A percentile compares a stretch with the other conserved stretches of the same genome.
Evolutionary conservation across 192 early-diverging fungal species (phyloP).

Genomic region (Piromyces sp.): DNA sequence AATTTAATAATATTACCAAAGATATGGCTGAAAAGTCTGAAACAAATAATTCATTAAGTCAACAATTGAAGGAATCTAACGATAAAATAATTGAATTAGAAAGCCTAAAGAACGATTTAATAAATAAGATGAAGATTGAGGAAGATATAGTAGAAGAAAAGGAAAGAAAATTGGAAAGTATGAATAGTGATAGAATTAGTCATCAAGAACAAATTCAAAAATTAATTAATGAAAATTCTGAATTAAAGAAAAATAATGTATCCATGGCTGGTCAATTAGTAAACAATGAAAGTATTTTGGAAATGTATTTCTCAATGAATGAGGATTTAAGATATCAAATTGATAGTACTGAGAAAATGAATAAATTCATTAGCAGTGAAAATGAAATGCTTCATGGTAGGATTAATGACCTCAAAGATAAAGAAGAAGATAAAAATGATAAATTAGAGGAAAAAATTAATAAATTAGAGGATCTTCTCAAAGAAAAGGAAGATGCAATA

Average conservation of each 20-base stretch:
- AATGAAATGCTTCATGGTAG: neutral
- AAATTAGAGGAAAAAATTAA: neutral
- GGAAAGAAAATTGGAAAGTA: neutral
- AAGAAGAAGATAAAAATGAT: neutral
- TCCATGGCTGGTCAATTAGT: neutral
- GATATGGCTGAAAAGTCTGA: neutral
- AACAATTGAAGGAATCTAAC: neutral
- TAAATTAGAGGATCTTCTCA: neutral
- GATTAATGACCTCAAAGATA: neutral
- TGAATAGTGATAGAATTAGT: neutral
- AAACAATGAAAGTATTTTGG: neutral
- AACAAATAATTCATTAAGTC: neutral
- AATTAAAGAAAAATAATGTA: neutral
- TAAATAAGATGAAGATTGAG: neutral
- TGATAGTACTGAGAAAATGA: neutral
- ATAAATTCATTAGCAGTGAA: neutral
- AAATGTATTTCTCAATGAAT: neutral
- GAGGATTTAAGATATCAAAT: neutral
- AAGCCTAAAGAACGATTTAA: neutral
- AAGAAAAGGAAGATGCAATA: neutral
- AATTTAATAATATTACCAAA: too few relatives aligned
- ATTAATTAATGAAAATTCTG: neutral
- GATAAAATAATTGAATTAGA: neutral
- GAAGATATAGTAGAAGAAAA: neutral
- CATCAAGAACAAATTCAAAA: neutral